Conservation (phyloP, 2,329 filamentous ascomycete species). For the Verticillium albo-atrum region DNA sequence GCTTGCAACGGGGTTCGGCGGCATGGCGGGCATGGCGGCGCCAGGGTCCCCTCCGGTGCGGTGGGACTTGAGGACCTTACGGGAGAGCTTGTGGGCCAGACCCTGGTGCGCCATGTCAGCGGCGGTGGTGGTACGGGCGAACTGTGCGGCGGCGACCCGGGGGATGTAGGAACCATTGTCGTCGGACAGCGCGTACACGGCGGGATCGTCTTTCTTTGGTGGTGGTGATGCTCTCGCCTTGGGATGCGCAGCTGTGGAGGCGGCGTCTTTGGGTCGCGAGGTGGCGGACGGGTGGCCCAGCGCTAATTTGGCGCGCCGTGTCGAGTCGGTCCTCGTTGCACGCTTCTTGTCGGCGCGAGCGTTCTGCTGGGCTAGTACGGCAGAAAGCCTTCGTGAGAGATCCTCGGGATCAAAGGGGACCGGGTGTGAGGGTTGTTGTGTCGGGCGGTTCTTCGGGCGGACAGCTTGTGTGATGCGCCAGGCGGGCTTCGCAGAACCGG, state of each 20-base stretch:
- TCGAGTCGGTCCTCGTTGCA: slow-evolving; percentile 7
- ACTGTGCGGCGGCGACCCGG: slow-evolving; percentile 49
- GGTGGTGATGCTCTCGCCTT: slow-evolving; percentile 12
- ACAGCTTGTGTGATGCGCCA: not conserved
- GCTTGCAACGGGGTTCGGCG: slow-evolving; percentile 1
- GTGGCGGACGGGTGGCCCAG: not conserved
- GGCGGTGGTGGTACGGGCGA: slow-evolving; percentile 47
- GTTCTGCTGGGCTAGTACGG: slow-evolving; percentile 47
- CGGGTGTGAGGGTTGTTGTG: slow-evolving; percentile 11
- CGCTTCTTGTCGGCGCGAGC: slow-evolving; percentile 29
- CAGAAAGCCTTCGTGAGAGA: slow-evolving; percentile 44
- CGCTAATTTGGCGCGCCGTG: not conserved
- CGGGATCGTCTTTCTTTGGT: slow-evolving; percentile 3
- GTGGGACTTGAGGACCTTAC: slow-evolving; percentile 32
- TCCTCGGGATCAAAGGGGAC: slow-evolving; percentile 49
- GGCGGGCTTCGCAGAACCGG: slow-evolving; percentile 1
- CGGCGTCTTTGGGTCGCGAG: not conserved
- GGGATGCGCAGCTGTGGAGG: not conserved
- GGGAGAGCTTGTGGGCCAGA: slow-evolving; percentile 38
- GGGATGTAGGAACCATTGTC: slow-evolving; percentile 39
- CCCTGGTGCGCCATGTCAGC: slow-evolving; percentile 29
- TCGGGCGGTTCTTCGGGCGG: slow-evolving; percentile 8
- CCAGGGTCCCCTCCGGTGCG: slow-evolving; percentile 18
- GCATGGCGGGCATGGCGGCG: slow-evolving; percentile 1
- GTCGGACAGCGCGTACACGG: not conserved